Evolutionary conservation across 2,329 filamentous ascomycete species (phyloP).

Genomic region (Lachnellula occidentalis): DNA sequence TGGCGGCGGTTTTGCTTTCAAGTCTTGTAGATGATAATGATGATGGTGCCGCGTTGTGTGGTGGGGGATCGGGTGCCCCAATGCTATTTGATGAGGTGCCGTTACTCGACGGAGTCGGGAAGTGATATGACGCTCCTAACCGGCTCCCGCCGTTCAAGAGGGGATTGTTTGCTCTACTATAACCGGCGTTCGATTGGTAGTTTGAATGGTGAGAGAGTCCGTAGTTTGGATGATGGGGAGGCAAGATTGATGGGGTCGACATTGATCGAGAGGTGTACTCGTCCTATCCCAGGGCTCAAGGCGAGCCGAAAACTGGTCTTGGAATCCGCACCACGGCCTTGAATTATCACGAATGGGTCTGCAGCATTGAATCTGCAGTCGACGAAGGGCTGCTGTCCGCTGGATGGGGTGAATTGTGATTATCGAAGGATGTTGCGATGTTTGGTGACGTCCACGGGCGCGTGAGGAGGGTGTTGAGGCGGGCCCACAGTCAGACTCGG

Average conservation of each 20-base stretch:
- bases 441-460: slow-evolving; percentile 14
- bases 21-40: slow-evolving; percentile 14
- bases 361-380: slow-evolving; percentile 20
- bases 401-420: slow-evolving; percentile 15
- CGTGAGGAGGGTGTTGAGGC: slow-evolving; percentile 1
- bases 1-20: slow-evolving; percentile 31
- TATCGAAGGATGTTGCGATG: slow-evolving; percentile 7
- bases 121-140: slow-evolving; percentile 27
- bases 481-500: slow-evolving; percentile 10
- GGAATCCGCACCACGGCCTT: not conserved
- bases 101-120: slow-evolving; percentile 29
- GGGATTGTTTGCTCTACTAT: slow-evolving; percentile 41
- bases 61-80: slow-evolving; percentile 22
- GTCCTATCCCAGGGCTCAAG: slow-evolving; percentile 22
- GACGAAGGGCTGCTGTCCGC: not conserved
- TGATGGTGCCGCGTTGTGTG: slow-evolving; percentile 16
- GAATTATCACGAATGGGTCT: too few relatives aligned
- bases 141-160: slow-evolving; percentile 30
- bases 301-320: slow-evolving; percentile 10
- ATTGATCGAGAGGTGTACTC: slow-evolving; percentile 39
- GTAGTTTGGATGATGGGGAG: slow-evolving; percentile 61
- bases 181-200: slow-evolving; percentile 50
- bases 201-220: slow-evolving; percentile 51
- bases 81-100: slow-evolving; percentile 22
- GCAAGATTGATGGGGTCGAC: slow-evolving; percentile 76